Evolutionary conservation across 2,329 filamentous ascomycete species (phyloP), one percentile per base, ranked within the genome.

Genomic region (Fusarium neocosmosporiellum): DNA sequence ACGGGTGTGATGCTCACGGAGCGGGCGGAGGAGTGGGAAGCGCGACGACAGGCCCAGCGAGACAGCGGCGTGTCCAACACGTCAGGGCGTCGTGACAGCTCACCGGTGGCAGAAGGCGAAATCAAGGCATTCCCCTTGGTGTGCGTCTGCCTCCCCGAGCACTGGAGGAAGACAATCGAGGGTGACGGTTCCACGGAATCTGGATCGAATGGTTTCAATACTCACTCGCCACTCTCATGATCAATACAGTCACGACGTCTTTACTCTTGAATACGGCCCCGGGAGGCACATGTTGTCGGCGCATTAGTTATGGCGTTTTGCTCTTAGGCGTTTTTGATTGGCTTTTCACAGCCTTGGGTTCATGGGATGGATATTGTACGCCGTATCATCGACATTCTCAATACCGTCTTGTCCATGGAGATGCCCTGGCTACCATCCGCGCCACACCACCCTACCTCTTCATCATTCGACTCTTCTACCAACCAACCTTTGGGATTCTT

Each of bases 121-220:
- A 96, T 98, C 85, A 98, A 98, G 83, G 96, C 96, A 34, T 98
- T 98, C 87, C 96, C 96, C 50, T 88, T 99, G 71, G 96, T 99
- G 58, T 99, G 96, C 80, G 94, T 98, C 46, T 98, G 96, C 82
- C 86, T 98, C 34, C 96, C 96, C 29, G 94, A 98, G 79, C 95
- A 98, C 82, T 99, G 96, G 96, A 91, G 92, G 79, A 98, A 96
- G 84, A 98, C 96, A 2, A 97, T 98, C 76, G 96, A 98, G 73
- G 94, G 95, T 67, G 95, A 98, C 78, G 88, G 89, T 34, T 92
- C 91, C 31, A 92, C 90, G 5, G 91, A 92, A 78, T 87, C 88
- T 11, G 88, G 86, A 63, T 91, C 89, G 14, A 87, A 76, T 61
- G 78, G 72, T n/a, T 77, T 77, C 59, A 66, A 70, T 41, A 62